These are phyloP conservation scores for Kodamaea derodonti DNA, from an alignment of 1,139 yeast species.

Conservation along the genomic window DNA sequence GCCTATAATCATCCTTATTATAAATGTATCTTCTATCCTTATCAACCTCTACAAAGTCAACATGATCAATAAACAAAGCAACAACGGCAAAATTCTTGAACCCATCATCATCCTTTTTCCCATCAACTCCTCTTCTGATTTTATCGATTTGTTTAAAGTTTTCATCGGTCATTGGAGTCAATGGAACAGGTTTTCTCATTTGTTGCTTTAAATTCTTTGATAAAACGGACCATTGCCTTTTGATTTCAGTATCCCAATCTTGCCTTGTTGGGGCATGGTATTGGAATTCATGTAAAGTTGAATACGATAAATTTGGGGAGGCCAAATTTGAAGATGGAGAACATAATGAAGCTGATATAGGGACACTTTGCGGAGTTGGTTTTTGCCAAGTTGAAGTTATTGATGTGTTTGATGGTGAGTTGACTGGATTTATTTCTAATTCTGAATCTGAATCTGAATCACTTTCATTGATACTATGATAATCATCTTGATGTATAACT, in stretches of 20 bases:
- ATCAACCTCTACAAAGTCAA: constrained; percentile 64
- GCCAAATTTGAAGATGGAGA: constrained; percentile 21
- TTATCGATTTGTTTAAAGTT: constrained; percentile 60
- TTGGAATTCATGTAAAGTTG: constrained; percentile 27
- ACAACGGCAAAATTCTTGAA: constrained; percentile 66
- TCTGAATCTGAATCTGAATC: constrained; percentile 9
- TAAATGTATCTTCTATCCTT: constrained; percentile 55
- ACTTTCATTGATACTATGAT: neutral
- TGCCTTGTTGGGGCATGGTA: constrained; percentile 48
- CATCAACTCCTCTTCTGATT: constrained; percentile 80
- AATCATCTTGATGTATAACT: neutral
- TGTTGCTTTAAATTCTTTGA: constrained; percentile 58
- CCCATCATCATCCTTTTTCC: constrained; percentile 66
- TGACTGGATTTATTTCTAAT: constrained; percentile 6
- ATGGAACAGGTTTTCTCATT: constrained; percentile 73
- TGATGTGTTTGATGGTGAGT: constrained; percentile 6
- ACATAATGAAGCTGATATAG: constrained; percentile 19
- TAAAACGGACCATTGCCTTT: constrained; percentile 58
- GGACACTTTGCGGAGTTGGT: constrained; percentile 9
- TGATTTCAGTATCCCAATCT: constrained; percentile 66
- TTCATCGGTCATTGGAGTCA: constrained; percentile 53
- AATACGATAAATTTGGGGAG: constrained; percentile 23
- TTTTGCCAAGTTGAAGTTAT: constrained; percentile 1
- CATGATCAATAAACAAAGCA: constrained; percentile 65
- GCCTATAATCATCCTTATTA: constrained; percentile 52